Evolutionary conservation across 2,329 filamentous ascomycete species (phyloP).

Genomic region (Macroventuria anomochaeta): DNA sequence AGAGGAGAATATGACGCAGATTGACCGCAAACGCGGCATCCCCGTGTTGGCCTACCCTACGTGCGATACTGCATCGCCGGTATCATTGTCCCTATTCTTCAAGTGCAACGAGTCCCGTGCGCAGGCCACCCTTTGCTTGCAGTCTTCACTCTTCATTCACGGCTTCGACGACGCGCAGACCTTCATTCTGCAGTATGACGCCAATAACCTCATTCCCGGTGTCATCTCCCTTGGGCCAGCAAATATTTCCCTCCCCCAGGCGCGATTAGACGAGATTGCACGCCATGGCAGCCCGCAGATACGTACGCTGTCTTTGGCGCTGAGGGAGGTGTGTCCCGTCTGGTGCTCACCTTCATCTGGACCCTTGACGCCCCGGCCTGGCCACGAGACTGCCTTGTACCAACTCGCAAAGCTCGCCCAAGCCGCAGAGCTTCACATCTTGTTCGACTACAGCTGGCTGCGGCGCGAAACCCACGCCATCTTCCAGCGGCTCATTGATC

Average conservation of each 20-base stretch:
- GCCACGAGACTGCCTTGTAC: constrained; percentile 11
- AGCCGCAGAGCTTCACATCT: constrained; percentile 18
- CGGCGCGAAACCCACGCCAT: constrained; percentile 13
- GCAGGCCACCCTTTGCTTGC: constrained; percentile 23
- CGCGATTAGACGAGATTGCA: constrained; percentile 13
- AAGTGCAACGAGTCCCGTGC: constrained; percentile 15
- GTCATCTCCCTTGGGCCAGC: constrained; percentile 10
- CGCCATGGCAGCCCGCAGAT: constrained; percentile 22
- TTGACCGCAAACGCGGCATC: constrained; percentile 18
- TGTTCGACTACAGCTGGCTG: constrained; percentile 29
- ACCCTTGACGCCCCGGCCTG: constrained; percentile 7
- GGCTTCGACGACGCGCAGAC: constrained; percentile 17
- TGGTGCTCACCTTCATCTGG: constrained; percentile 6
- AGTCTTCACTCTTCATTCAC: constrained; percentile 12
- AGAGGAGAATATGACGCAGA: constrained; percentile 19
- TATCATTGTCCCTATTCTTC: constrained; percentile 17
- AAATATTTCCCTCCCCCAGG: constrained; percentile 1
- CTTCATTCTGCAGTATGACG: constrained; percentile 28
- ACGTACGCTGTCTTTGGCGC: constrained; percentile 11
- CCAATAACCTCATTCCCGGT: constrained; percentile 23
- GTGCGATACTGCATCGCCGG: constrained; percentile 13
- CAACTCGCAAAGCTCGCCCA: constrained; percentile 18
- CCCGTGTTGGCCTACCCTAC: constrained; percentile 18
- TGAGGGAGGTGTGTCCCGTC: constrained; percentile 19
- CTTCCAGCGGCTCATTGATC: constrained; percentile 15